These are phyloP conservation scores for Phaeoacremonium minimum DNA, from an alignment of 2,329 filamentous ascomycete genomes.

Conservation along the genomic window DNA sequence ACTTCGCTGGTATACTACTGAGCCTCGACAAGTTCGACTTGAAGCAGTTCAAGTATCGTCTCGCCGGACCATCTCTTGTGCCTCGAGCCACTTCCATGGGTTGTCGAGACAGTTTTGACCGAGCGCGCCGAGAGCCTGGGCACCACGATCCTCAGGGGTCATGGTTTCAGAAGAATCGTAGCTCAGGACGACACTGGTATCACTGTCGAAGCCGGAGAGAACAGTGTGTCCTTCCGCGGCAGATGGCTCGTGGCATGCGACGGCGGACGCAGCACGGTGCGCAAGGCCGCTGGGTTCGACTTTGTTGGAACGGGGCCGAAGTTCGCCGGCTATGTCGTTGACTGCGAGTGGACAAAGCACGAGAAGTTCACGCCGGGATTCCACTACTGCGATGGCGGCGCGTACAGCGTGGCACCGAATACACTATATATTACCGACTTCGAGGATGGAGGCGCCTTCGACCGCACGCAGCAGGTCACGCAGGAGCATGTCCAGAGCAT, in stretches of 20 bases:
- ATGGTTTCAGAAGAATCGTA: constrained; percentile 14
- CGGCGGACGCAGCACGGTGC: constrained; percentile 32
- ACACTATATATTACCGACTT: constrained; percentile 12
- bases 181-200: constrained; percentile 15
- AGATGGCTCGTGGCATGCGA: constrained; percentile 38
- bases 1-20: constrained; percentile 24
- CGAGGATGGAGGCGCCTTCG: constrained; percentile 11
- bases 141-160: constrained; percentile 20
- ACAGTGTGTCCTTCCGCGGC: constrained; percentile 12
- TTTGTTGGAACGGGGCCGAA: constrained; percentile 29
- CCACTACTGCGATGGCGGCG: neutral
- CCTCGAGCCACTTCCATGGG: constrained; percentile 14
- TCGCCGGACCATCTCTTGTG: constrained; percentile 20
- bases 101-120: constrained; percentile 13
- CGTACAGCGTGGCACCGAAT: neutral
- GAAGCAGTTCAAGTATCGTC: constrained; percentile 20
- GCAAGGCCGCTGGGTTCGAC: constrained; percentile 28
- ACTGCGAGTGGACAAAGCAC: constrained; percentile 24
- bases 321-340: constrained; percentile 26
- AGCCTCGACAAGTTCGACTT: constrained; percentile 20
- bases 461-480: constrained; percentile 13
- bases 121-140: constrained; percentile 19
- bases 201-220: constrained; percentile 7
- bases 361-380: constrained; percentile 1
- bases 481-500: constrained; percentile 13